Evolutionary conservation across 148 eudicot genomes (phyloP).

Genomic region (Rhododendron henanense): DNA sequence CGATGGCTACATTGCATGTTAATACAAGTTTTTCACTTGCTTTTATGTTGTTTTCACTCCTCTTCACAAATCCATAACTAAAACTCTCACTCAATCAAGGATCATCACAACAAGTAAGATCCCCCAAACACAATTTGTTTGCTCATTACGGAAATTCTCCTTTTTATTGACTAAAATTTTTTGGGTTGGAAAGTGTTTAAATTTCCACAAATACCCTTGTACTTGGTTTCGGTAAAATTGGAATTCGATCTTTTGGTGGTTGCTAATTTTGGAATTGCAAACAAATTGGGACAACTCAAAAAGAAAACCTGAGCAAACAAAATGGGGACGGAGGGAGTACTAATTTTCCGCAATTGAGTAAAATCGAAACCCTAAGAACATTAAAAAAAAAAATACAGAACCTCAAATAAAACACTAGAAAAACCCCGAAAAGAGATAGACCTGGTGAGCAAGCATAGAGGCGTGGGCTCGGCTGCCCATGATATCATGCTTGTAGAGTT

Average conservation of each 20-base stretch:
- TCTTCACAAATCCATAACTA: background rate
- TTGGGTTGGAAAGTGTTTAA: background rate
- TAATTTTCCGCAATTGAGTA: background rate
- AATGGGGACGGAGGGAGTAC: too few relatives aligned
- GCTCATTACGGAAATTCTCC: background rate
- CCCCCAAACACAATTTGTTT: background rate
- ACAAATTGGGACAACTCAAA: background rate
- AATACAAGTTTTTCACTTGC: background rate
- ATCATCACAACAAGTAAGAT: background rate
- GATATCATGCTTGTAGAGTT: constrained; percentile 86
- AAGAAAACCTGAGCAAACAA: background rate
- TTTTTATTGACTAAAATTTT: background rate
- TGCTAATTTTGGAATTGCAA: background rate
- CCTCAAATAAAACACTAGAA: background rate
- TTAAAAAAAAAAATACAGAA: background rate
- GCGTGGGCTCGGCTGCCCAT: constrained; percentile 95
- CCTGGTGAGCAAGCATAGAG: constrained; percentile 93
- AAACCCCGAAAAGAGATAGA: background rate
- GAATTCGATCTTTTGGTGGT: background rate
- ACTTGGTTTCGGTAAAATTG: background rate
- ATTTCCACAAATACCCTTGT: background rate
- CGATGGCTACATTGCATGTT: background rate
- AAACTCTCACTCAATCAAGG: background rate
- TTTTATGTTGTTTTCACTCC: background rate
- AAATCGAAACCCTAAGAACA: background rate